Evolutionary conservation across 2,329 filamentous ascomycete genomes (phyloP), one percentile per base, ranked within the genome.

Genomic region (Daldinia eschscholtzii): DNA sequence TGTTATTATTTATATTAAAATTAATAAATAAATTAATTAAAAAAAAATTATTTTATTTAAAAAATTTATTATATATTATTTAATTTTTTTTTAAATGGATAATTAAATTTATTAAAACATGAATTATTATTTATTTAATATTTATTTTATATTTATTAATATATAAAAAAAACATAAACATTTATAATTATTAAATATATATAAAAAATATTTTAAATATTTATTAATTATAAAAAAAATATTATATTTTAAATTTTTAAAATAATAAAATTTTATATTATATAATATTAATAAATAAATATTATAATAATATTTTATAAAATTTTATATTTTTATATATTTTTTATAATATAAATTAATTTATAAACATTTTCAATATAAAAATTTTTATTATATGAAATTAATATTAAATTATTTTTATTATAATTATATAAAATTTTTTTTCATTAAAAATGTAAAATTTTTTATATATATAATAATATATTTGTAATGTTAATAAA

Each of bases 1-100:
- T 52, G 13, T 33, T 52, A 50, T 50, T 28, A 50, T 50, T 50
- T 26, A 50, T 28, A 50, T 50, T 50, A 26, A 50, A 50, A 26
- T 9, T 50, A 26, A 26, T 50, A 50, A 9, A 50, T 50, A 50
- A 23, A 26, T 26, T 50, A 50, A 50, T 26, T 50, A 50, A n/a
- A n/a, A n/a, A n/a, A n/a, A n/a, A n/a, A n/a, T n/a, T n/a, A n/a
- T n/a, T n/a, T n/a, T n/a, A n/a, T n/a, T n/a, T n/a, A n/a, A n/a
- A n/a, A n/a, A n/a, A n/a, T n/a, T n/a, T n/a, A n/a, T n/a, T n/a
- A n/a, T n/a, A n/a, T n/a, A n/a, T n/a, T n/a, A n/a, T n/a, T n/a
- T n/a, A n/a, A n/a, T n/a, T n/a, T n/a, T n/a, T 2, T n/a, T n/a
- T n/a, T n/a, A n/a, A n/a, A n/a, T n/a, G n/a, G n/a, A n/a, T n/a